phyloP scores from a whole-genome alignment of 768 basidiomycete species.

The Lepiota venenata region DNA sequence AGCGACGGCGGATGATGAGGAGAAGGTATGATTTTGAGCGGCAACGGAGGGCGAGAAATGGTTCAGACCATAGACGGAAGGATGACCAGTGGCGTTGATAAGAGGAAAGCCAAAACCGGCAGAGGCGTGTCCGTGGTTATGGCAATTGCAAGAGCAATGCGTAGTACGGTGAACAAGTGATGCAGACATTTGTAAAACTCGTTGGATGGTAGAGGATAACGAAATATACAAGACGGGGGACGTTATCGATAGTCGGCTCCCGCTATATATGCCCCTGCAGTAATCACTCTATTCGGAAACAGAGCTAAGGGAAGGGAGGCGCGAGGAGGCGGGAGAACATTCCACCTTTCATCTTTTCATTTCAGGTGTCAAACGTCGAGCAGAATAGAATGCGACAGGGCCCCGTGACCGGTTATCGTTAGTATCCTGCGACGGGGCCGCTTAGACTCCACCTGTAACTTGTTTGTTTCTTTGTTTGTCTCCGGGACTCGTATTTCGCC shows the following conservation, averaged over 20 bases:
- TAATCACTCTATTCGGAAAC: not conserved
- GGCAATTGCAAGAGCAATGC: not conserved
- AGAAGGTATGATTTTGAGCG: constrained; percentile 2
- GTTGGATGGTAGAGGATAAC: no score
- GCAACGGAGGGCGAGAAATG: not conserved
- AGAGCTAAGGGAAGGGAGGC: not conserved
- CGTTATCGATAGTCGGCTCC: no score
- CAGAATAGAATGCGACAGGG: no score
- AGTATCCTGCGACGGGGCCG: no score
- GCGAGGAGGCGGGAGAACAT: not conserved
- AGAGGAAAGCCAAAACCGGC: not conserved
- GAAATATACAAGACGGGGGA: no score
- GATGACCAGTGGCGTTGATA: not conserved
- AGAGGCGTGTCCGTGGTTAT: not conserved
- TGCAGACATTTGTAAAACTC: no score
- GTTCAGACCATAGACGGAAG: not conserved
- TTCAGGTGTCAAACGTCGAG: not conserved
- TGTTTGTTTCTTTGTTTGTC: no score
- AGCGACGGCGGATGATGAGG: not conserved
- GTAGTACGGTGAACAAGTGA: no score
- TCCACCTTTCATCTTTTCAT: not conserved
- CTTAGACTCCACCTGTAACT: no score
- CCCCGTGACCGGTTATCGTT: not conserved
- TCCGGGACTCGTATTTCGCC: no score
- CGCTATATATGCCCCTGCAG: no score